These are phyloP conservation scores for Ophiocordyceps sinensis DNA, from an alignment of 2,329 filamentous ascomycete species.

Conservation along the genomic window DNA sequence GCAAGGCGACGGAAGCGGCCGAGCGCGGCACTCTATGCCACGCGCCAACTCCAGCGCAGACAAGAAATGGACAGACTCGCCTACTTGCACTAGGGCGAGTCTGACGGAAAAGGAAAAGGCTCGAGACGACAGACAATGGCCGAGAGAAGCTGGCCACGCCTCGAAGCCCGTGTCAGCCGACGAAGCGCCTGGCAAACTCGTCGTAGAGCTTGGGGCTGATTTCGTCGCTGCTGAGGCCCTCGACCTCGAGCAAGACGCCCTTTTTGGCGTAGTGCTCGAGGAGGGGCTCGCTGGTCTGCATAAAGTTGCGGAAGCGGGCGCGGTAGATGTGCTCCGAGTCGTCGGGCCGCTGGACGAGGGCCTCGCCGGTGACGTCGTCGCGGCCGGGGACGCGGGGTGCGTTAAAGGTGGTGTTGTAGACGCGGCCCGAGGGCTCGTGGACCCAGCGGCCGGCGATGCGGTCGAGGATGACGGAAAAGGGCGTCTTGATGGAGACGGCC, in stretches of 20 bases:
- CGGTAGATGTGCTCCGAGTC: conserved; percentile 81
- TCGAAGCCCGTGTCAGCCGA: conserved; percentile 5
- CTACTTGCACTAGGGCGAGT: no score
- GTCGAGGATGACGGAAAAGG: conserved; percentile 71
- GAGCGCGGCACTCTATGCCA: no score
- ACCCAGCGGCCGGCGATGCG: conserved; percentile 90
- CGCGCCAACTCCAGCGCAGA: no score
- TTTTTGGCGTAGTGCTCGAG: conserved; percentile 79
- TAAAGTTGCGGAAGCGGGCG: conserved; percentile 65
- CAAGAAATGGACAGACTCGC: no score
- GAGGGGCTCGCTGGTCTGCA: conserved; percentile 71
- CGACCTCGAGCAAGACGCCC: conserved; percentile 73
- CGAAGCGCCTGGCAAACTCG: conserved; percentile 70
- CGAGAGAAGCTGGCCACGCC: neutral
- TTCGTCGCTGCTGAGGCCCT: conserved; percentile 84
- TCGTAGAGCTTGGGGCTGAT: conserved; percentile 79
- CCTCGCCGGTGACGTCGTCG: conserved; percentile 86
- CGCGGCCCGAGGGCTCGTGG: conserved; percentile 76
- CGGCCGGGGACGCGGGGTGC: conserved; percentile 63
- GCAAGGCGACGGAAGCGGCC: no score
- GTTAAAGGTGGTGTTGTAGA: conserved; percentile 94
- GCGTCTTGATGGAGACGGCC: conserved; percentile 75
- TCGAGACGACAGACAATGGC: no score
- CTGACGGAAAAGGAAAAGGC: no score
- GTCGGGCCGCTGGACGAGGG: conserved; percentile 67